phyloP scores from a whole-genome alignment of 495 filamentous ascomycete species.

The Bombardia bombarda region DNA sequence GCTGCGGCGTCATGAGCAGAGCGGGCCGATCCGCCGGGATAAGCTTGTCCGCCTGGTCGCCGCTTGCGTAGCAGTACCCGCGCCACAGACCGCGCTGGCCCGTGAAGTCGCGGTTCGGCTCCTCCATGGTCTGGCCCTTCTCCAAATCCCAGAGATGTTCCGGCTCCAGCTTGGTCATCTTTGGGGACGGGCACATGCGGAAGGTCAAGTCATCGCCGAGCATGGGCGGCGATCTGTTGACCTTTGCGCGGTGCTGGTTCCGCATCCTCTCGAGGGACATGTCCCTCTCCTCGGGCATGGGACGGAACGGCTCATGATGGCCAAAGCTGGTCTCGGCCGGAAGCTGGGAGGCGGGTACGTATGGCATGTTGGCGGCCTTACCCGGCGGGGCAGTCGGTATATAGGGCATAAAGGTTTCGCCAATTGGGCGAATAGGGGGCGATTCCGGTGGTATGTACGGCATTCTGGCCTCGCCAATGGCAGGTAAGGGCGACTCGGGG shows the following conservation, averaged over 20 bases:
- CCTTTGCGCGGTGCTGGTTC: constrained; percentile 26
- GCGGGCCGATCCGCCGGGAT: constrained; percentile 25
- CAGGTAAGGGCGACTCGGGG: constrained; percentile 28
- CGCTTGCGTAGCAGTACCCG: constrained; percentile 48
- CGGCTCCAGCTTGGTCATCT: constrained; percentile 70
- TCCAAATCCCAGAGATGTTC: constrained; percentile 34
- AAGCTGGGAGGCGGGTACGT: constrained; percentile 19
- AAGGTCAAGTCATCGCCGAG: constrained; percentile 69
- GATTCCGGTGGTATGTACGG: constrained; percentile 20
- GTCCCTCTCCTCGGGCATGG: constrained; percentile 31
- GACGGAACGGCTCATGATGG: constrained; percentile 19
- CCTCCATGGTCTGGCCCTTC: constrained; percentile 25
- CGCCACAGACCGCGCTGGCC: constrained; percentile 56
- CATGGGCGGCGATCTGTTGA: constrained; percentile 68
- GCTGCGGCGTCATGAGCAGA: constrained; percentile 33
- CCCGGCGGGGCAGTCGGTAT: constrained; percentile 26
- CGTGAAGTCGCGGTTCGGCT: constrained; percentile 41
- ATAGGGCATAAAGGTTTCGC: constrained; percentile 30
- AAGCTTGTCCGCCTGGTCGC: constrained; percentile 28
- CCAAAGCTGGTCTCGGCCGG: constrained; percentile 24
- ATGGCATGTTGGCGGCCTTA: constrained; percentile 25
- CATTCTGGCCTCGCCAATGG: constrained; percentile 25
- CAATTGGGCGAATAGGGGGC: constrained; percentile 22
- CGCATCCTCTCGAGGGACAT: constrained; percentile 30
- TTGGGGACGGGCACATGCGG: constrained; percentile 68